A percentile compares a stretch with the other conserved stretches of the same genome.
These are phyloP conservation scores for Penicillium sp. DNA, from an alignment of 2,329 filamentous ascomycete species.

Conservation along the genomic window DNA sequence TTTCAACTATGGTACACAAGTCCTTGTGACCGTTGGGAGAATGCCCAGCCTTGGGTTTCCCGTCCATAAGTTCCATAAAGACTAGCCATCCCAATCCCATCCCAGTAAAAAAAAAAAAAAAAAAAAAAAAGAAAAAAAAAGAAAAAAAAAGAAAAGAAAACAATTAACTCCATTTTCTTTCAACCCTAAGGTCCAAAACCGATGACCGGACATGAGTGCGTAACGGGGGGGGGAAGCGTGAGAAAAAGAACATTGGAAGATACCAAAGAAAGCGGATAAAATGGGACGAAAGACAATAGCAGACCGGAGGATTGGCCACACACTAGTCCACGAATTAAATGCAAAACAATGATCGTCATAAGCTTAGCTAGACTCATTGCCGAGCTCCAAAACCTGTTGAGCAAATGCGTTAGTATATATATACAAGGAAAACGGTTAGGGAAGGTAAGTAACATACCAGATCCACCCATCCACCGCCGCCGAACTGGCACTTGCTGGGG, in stretches of 20 bases:
- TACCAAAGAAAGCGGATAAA: slow-evolving; percentile 1
- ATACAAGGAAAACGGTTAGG: neutral
- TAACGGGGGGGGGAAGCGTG: slow-evolving; percentile 15
- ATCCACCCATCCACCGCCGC: slow-evolving; percentile 77
- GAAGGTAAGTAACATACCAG: slow-evolving; percentile 58
- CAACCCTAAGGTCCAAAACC: slow-evolving; percentile 20
- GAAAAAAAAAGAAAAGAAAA: slow-evolving; percentile 16
- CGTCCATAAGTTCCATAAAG: slow-evolving; percentile 16
- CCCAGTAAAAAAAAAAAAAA: slow-evolving; percentile 29
- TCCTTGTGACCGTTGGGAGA: slow-evolving; percentile 7
- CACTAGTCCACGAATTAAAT: slow-evolving; percentile 21
- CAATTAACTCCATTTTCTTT: slow-evolving; percentile 37
- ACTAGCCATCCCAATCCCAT: slow-evolving; percentile 19
- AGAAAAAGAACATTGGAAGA: slow-evolving; percentile 12
- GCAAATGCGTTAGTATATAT: slow-evolving; percentile 8
- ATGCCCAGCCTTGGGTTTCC: slow-evolving; percentile 5
- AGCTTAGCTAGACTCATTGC: slow-evolving; percentile 16
- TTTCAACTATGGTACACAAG: slow-evolving; percentile 26
- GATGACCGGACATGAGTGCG: slow-evolving; percentile 22
- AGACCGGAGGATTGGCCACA: slow-evolving; percentile 10
- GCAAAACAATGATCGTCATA: slow-evolving; percentile 9
- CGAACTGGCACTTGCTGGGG: slow-evolving; percentile 67
- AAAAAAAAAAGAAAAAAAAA: slow-evolving; percentile 28
- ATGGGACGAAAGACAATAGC: slow-evolving; percentile 2
- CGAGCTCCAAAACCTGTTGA: slow-evolving; percentile 31